Percentiles rank a stretch among this genome's conserved stretches.
These are phyloP conservation scores for Metschnikowia gruessii DNA, from an alignment of 805 yeast species.

Conservation along the genomic window DNA sequence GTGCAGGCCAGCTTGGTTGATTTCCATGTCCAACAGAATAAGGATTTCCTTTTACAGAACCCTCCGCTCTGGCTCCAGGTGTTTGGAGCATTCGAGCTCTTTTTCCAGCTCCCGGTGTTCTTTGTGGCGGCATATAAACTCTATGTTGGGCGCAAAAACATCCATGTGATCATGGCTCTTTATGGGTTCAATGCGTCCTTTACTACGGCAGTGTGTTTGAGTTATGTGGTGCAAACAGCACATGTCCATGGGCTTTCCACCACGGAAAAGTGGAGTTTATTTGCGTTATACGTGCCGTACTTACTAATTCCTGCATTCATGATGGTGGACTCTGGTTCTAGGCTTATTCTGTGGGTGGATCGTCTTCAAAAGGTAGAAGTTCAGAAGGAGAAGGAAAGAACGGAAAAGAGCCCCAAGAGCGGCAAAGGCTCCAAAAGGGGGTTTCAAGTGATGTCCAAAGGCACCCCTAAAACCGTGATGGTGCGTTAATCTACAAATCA, in stretches of 20 bases:
- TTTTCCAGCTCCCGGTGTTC: constrained; percentile 81
- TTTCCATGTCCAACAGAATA: constrained; percentile 61
- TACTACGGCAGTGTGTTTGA: constrained; percentile 73
- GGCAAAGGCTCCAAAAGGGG: background rate
- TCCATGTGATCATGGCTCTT: constrained; percentile 42
- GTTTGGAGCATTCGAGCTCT: constrained; percentile 70
- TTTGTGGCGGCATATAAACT: constrained; percentile 37
- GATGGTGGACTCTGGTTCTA: constrained; percentile 39
- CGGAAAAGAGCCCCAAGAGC: background rate
- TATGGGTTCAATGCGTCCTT: constrained; percentile 84
- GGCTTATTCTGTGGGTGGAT: constrained; percentile 12
- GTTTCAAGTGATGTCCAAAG: no score
- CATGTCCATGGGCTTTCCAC: constrained; percentile 36
- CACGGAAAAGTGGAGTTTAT: constrained; percentile 41
- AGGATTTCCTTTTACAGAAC: constrained; percentile 62
- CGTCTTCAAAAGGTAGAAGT: background rate
- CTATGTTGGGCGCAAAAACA: constrained; percentile 14
- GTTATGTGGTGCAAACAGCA: constrained; percentile 41
- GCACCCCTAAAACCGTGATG: no score
- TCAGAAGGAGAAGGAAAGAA: background rate
- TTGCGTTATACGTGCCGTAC: constrained; percentile 66
- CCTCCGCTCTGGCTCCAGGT: constrained; percentile 70
- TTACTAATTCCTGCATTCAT: constrained; percentile 60
- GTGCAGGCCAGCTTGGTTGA: constrained; percentile 50
- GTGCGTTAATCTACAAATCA: no score